A percentile compares a stretch with the other conserved stretches of the same genome.
These are phyloP conservation scores for Moricandia arvensis DNA, from an alignment of 345 rosid species.

Conservation along the genomic window DNA sequence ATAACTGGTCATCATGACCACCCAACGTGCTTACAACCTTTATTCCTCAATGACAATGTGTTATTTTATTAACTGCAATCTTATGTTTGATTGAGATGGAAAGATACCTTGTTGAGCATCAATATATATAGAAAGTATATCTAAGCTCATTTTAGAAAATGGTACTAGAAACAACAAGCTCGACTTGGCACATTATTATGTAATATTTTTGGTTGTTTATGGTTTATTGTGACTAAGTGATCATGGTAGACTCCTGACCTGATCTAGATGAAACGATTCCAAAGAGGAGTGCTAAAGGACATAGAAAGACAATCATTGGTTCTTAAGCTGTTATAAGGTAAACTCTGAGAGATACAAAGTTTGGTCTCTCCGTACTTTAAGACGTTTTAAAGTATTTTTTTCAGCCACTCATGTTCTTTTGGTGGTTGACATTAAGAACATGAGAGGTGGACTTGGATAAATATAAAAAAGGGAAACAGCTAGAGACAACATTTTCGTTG, in stretches of 20 bases:
- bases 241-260: too few relatives aligned
- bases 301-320: too few relatives aligned
- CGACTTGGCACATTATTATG: not conserved
- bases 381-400: not conserved
- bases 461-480: too few relatives aligned
- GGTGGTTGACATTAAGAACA: not conserved
- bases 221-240: too few relatives aligned
- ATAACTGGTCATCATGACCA: conserved; percentile 14
- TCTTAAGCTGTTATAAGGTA: too few relatives aligned
- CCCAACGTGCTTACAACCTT: conserved; percentile 16
- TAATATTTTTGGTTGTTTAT: not conserved
- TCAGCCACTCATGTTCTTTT: not conserved
- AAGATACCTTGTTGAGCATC: not conserved
- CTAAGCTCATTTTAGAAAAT: not conserved
- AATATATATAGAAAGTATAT: too few relatives aligned
- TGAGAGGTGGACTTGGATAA: not conserved
- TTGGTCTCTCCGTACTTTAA: too few relatives aligned
- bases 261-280: too few relatives aligned
- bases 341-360: too few relatives aligned
- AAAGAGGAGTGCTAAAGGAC: too few relatives aligned
- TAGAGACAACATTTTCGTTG: not conserved
- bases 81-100: not conserved
- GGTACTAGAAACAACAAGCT: not conserved
- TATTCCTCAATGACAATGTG: not conserved
- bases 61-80: not conserved